Conservation (phyloP, 768 basidiomycete genomes). For the Grammothele lineata region DNA sequence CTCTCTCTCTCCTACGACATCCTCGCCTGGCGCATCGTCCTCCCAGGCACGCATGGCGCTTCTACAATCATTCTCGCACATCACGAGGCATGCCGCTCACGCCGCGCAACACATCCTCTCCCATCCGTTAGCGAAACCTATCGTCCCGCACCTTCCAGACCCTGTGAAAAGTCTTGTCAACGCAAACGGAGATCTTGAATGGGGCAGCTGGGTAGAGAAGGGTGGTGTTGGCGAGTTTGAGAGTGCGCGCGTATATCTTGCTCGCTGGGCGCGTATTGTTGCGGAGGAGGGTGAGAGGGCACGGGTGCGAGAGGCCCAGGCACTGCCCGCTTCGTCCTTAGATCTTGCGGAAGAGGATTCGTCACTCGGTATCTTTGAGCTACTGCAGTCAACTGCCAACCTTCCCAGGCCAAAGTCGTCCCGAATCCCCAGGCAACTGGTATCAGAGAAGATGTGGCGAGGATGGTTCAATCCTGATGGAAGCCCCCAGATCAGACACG, state of each 20-base stretch:
- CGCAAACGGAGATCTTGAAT: conserved; percentile 87
- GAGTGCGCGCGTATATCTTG: conserved; percentile 92
- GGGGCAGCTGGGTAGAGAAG: conserved; percentile 92
- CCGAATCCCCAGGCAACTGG: conserved; percentile 72
- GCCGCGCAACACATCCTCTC: conserved; percentile 94
- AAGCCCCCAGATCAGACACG: conserved; percentile 54
- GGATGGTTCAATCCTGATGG: conserved; percentile 78
- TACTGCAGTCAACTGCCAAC: conserved; percentile 74
- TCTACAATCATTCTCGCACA: conserved; percentile 90
- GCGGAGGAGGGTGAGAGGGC: conserved; percentile 97
- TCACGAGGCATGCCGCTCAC: conserved; percentile 89
- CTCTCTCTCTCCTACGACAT: conserved; percentile 54
- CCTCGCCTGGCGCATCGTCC: conserved; percentile 46
- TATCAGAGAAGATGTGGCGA: conserved; percentile 70
- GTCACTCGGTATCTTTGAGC: conserved; percentile 83
- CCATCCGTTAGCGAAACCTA: conserved; percentile 93
- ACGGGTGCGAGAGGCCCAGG: conserved; percentile 73
- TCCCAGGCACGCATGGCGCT: conserved; percentile 79
- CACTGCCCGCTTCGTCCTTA: conserved; percentile 49
- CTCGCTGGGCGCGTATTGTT: conserved; percentile 94
- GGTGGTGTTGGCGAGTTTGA: conserved; percentile 95
- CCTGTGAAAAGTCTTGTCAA: conserved; percentile 88
- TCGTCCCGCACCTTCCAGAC: conserved; percentile 93
- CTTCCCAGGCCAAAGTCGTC: conserved; percentile 81
- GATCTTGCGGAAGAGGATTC: conserved; percentile 59